Conservation (phyloP, 2,329 filamentous ascomycete species). For the Ophiostoma tasmaniense region DNA sequence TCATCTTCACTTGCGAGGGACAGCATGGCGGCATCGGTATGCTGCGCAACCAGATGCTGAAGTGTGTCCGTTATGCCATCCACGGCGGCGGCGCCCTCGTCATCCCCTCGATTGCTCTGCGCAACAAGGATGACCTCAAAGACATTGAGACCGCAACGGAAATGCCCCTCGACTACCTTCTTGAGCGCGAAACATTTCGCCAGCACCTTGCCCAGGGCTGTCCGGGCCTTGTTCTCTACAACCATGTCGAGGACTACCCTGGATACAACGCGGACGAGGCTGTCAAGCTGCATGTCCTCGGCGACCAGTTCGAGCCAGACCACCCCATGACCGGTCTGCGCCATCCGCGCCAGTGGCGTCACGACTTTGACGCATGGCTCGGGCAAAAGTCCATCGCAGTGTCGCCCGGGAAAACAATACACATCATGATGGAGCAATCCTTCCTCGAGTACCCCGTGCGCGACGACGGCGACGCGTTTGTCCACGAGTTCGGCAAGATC, state of each 20-base stretch:
- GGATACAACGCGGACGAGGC: slow-evolving; percentile 19
- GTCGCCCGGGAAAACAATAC: slow-evolving; percentile 21
- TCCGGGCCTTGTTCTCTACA: slow-evolving; percentile 26
- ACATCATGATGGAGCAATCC: slow-evolving; percentile 27
- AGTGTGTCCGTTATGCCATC: slow-evolving; percentile 34
- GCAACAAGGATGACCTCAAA: slow-evolving; percentile 27
- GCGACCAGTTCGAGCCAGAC: slow-evolving; percentile 28
- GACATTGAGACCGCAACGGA: slow-evolving; percentile 27
- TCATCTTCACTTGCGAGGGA: slow-evolving; percentile 34
- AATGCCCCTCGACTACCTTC: slow-evolving; percentile 26
- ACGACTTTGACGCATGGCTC: slow-evolving; percentile 26
- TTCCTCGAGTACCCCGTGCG: slow-evolving; percentile 32
- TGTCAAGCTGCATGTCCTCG: slow-evolving; percentile 22
- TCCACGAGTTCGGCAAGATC: slow-evolving; percentile 29
- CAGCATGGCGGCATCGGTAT: slow-evolving; percentile 34
- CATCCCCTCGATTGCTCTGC: slow-evolving; percentile 30
- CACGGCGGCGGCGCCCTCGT: slow-evolving; percentile 31
- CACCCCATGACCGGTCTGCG: slow-evolving; percentile 24
- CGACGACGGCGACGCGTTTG: slow-evolving; percentile 29
- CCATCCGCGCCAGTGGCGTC: slow-evolving; percentile 25
- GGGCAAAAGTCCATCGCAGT: slow-evolving; percentile 21
- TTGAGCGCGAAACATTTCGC: slow-evolving; percentile 26
- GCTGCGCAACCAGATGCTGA: slow-evolving; percentile 34
- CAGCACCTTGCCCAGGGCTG: slow-evolving; percentile 24
- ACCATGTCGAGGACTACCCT: slow-evolving; percentile 26